Base-by-base conservation (phyloP, 768 basidiomycete species). In the Russula dissimulans region DNA sequence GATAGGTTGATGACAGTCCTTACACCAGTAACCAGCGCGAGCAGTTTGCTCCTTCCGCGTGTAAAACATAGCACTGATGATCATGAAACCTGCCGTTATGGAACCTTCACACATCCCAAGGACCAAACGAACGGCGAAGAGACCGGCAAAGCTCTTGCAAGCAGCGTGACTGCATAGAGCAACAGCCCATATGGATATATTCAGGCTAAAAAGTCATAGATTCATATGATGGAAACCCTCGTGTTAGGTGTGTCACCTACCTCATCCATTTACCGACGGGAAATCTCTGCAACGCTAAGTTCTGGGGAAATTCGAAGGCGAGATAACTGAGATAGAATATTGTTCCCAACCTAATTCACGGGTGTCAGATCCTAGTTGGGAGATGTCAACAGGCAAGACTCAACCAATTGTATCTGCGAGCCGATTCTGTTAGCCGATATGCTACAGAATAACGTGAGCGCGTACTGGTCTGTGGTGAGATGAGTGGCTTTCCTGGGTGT, bases 221-320 rank as follows among this genome's bases (percentile, higher is more conserved):
- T 18, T 52, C n/a, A 61, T 43, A 36, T 10, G 9, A 31, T 15
- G 22, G 39, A 47, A 14, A 51, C 49, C 49, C 48, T 5, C 4
- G 39, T 17, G 12, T n/a, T 22, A 39, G 39, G 22, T 32, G 41
- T 34, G 26, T 32, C 12, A 57, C 74, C 32, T 59, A 80, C 87
- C 86, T 87, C 83, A 89, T 86, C 87, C 87, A 89, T 78, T 80
- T 86, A 10, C 83, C 87, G 8, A 89, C 86, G 0, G 86, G 86
- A 66, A 87, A 87, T 17, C 80, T 78, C 64, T 89, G 87, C 5
- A 89, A 74, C 0, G 81, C 83, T 9, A 87, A 70, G 66, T 87
- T 88, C 68, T 87, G 87, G 0, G 87, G 87, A 64, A 85, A 87
- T 66, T 87, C 85, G 63, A 89, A 88, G 9, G 76, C 65, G 11